Evolutionary conservation across 1,139 yeast species (phyloP), one percentile per base, ranked within the genome.

Genomic region (Yamadazyma buinensis): DNA sequence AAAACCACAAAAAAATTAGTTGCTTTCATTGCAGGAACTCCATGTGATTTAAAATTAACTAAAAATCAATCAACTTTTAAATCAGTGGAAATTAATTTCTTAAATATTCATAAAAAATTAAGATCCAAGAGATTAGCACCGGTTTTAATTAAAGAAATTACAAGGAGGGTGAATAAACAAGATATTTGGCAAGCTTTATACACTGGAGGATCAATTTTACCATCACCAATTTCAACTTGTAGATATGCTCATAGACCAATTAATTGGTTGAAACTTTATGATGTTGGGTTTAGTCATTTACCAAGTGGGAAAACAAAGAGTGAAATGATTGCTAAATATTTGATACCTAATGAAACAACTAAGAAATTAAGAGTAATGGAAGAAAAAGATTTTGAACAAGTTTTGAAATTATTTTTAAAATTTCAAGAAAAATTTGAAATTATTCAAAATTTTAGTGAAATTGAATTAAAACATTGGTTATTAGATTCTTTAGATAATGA

Each of bases 171-270:
- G 45, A 92, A 94, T 59, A 72, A 75, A 43, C 72, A 72, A 31
- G 76, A 85, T 38, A 84, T 90, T 40, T 92, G 97, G 97, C 97
- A 92, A 57, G 98, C 98, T 0, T 71, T 94, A 41, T 88, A 87
- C 59, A 90, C 99, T 10, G 96, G 94, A 0, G 98, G 98, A 6
- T 77, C 81, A 6, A 80, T 87, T 5, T 70, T 92, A 41, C 99
- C 99, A 14, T 81, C 92, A 15, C 99, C 99, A 0, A 75, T 92
- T 7, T 68, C 95, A n/a, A 80, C 87, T 2, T 82, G 95, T 55
- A 76, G 97, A 44, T 94, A 94, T 59, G 84, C 86, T 33, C 99
- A 92, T 61, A 83, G 98, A 48, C 95, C 97, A 3, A 67, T 92
- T 44, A 84, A 92, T 56, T 92, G 98, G 98, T 67, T 77, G 15